Evolutionary conservation across 306 rosid species (phyloP), one percentile per base, ranked within the genome.

Genomic region (Ammopiptanthus mongolicus): DNA sequence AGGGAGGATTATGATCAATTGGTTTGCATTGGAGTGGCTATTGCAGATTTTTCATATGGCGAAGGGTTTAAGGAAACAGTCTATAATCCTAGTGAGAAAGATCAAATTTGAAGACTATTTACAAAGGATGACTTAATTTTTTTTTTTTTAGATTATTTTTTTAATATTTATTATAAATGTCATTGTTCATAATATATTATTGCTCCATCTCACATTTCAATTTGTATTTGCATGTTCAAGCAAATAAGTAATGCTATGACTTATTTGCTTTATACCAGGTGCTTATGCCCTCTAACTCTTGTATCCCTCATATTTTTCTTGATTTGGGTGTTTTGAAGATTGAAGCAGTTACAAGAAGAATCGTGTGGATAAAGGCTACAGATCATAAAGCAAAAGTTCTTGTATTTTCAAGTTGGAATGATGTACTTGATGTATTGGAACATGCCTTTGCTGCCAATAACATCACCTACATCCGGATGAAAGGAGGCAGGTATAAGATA

Each of bases 391-490:
- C 88, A 3, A 95, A 91, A 86, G 88, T 90, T 72, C 93, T 95
- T 18, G 98, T 91, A 56, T 95, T 95, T 74, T 91, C 98, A 11
- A 95, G 97, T 81, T 95, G 98, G 98, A 85, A 95, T 61, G 97
- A 91, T 81, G 98, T 91, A 55, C 97, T 95, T 79, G 95, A 94
- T 65, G 98, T 94, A 34, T 70, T 94, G 89, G 96, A 90, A 80
- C 97, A 91, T 65, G 95, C 98, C 62, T 91, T 95, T 78, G 68
- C 81, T 37, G 85, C 91, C 44, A 95, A 91, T 72, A 73, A 61
- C 65, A 88, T 91, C 70, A 84, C 87, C 71, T 87, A 14, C 78
- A 63, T 88, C 71, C 88, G 93, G 63, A 90, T 95, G 98, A 95
- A 95, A 77, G 98, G 98, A 66, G 98, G 98, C 90, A 95, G 98